Evolutionary conservation across 2,329 filamentous ascomycete genomes (phyloP), one percentile per base, ranked within the genome.

Genomic region (Aspergillus sclerotialis): DNA sequence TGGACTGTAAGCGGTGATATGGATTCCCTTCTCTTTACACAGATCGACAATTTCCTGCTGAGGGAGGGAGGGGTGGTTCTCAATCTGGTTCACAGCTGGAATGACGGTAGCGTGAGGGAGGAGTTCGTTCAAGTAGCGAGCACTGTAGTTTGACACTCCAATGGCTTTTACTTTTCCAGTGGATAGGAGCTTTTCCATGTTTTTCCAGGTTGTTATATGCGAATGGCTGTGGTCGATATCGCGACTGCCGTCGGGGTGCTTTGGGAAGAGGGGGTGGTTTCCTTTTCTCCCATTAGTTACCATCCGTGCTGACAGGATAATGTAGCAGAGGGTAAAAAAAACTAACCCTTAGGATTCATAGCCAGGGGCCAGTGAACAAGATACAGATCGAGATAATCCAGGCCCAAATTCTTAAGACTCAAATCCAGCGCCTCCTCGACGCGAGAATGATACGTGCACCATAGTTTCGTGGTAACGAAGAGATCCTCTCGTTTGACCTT

Each of bases 381-480:
- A 56, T 77, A 87, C 37, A 93, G 68, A 57, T 93, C 87, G 4
- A 93, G 73, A 57, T 93, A 90, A 45, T 87, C 82, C 30, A 92
- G 67, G 2, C 84, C 83, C 23, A 93, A 67, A 39, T 74, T 72
- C 63, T 80, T 75, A 56, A 92, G 68, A 51, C 80, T 84, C 70
- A 81, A 79, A 45, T 86, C 76, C 23, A 92, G 70, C 23, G 74
- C 78, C 50, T 82, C 67, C 61, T 83, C 79, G 5, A 78, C 78
- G 5, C 80, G 72, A 18, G 75, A 76, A 60, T 82, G 80, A 67
- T 84, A 89, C 32, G 83, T 86, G 53, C 79, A 82, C 84, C 86
- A 93, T 24, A 89, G 74, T 72, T 94, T 93, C 52, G 80, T 86
- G 35, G 85, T 84, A 39, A 93, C 76, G 64, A 92, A 93, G 42